Base-by-base conservation (phyloP, 2,329 filamentous ascomycete species). In the Phoma sp. region DNA sequence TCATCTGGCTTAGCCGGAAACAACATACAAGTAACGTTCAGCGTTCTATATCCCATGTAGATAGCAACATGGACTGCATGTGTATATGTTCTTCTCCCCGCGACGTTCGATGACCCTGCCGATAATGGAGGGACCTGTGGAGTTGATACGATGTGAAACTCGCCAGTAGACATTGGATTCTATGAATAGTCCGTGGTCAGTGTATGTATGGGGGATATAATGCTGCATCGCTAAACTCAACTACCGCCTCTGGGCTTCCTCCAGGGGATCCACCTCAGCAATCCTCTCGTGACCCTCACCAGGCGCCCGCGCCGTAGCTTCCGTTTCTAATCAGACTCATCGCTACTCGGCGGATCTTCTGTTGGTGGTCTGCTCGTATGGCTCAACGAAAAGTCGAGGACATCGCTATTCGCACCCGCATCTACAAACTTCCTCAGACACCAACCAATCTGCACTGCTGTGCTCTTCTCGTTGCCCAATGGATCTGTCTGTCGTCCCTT, bases 381-480 rank as follows among this genome's bases (percentile, higher is more conserved):
- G 15, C 71, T 68, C 15, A 80, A 62, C 6, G 75, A 75, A 45
- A 79, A 80, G 46, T 82, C 78, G 40, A 82, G 65, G 6, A 81
- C 72, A 29, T 80, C 78, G 51, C 76, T 78, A 53, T 77, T 67
- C 2, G 76, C 73, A 0, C 72, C 72, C 9, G 71, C 72, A 58
- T 81, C 79, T 3, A 81, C 68, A 50, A 72, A 82, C 47, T 80
- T 78, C 33, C 79, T 64, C 54, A 79, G 46, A 52, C 75, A 78
- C 77, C 79, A 81, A 6, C 76, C 75, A 10, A 81, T 74, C 29
- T 78, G 76, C 13, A 79, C 73, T 0, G 79, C 78, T 32, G 76
- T 73, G 1, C 74, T 68, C 39, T 68, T 71, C 44, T 73, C 72
- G 35, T 69, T 71, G 25, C 78, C 78, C 6, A 81, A 68, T 0